These are phyloP conservation scores for Aspergillus pseudoviridinutans DNA, from an alignment of 2,329 filamentous ascomycete species.

Conservation along the genomic window DNA sequence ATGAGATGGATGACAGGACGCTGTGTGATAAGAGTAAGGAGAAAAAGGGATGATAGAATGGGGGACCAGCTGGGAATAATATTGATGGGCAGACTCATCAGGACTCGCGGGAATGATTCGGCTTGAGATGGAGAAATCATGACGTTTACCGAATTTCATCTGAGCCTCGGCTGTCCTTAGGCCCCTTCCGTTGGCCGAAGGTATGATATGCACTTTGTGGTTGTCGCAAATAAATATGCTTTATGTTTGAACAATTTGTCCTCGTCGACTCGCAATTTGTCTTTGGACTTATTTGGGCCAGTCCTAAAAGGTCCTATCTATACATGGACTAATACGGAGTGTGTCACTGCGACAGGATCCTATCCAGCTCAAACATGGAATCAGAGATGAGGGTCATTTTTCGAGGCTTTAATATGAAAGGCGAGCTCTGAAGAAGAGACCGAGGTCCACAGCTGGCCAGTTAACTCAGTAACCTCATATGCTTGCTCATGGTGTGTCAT, in stretches of 20 bases:
- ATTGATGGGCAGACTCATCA: background rate
- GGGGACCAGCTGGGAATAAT: background rate
- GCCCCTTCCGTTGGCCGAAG: slow-evolving; percentile 6
- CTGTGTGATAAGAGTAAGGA: background rate
- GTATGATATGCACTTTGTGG: background rate
- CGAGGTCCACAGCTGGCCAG: background rate
- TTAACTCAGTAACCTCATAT: background rate
- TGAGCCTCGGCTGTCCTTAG: slow-evolving; percentile 30
- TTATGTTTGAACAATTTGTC: background rate
- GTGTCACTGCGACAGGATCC: background rate
- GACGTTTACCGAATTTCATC: slow-evolving; percentile 32
- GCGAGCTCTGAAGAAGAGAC: background rate
- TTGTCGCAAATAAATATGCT: background rate
- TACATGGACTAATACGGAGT: no score
- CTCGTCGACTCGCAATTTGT: background rate
- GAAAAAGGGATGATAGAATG: slow-evolving; percentile 9
- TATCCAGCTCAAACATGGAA: background rate
- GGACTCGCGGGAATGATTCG: slow-evolving; percentile 27
- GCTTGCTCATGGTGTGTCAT: background rate
- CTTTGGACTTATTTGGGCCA: background rate
- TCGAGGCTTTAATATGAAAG: background rate
- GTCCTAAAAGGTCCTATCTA: background rate
- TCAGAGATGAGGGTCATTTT: background rate
- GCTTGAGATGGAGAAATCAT: slow-evolving; percentile 15
- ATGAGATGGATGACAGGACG: slow-evolving; percentile 1